Evolutionary conservation across 164 flowering plant genomes (phyloP).

Genomic region (Taxillus chinensis): DNA sequence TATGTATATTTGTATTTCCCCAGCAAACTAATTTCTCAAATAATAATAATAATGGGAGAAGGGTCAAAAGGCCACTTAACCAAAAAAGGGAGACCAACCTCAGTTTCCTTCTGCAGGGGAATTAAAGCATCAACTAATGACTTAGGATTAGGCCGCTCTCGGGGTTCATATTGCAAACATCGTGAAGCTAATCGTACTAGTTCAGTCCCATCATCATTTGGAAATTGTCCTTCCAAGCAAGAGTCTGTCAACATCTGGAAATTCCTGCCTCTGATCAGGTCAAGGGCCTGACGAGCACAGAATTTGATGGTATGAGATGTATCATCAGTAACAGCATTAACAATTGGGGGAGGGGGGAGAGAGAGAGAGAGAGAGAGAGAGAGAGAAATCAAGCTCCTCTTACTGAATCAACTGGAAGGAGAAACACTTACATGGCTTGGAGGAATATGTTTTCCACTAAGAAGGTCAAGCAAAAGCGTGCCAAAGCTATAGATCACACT

Average conservation of each 20-base stretch:
- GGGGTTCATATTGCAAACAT: conserved; percentile 47
- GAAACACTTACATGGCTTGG: conserved; percentile 79
- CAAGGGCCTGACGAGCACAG: conserved; percentile 33
- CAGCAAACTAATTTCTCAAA: too few species aligned
- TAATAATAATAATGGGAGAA: too few species aligned
- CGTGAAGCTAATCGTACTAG: conserved; percentile 45
- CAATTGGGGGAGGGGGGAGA: too few species aligned
- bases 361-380: neutral
- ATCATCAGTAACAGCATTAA: too few species aligned
- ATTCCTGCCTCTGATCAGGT: conserved; percentile 44
- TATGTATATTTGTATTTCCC: too few species aligned
- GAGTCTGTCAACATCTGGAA: conserved; percentile 41
- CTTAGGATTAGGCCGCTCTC: conserved; percentile 47
- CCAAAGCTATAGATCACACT: conserved; percentile 96
- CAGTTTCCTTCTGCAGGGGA: conserved; percentile 47
- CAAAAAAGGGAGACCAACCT: conserved; percentile 17
- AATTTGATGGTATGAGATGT: neutral
- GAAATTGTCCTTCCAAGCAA: conserved; percentile 43
- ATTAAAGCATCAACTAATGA: conserved; percentile 32
- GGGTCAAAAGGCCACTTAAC: too few species aligned
- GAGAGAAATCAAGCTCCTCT: neutral
- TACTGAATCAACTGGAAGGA: neutral
- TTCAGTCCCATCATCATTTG: conserved; percentile 42
- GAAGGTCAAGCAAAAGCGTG: conserved; percentile 87
- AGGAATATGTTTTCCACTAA: conserved; percentile 97